Evolutionary conservation across 208 protist species (phyloP), one percentile per base, ranked within the genome.

Genomic region (Angomonas ambiguus): DNA sequence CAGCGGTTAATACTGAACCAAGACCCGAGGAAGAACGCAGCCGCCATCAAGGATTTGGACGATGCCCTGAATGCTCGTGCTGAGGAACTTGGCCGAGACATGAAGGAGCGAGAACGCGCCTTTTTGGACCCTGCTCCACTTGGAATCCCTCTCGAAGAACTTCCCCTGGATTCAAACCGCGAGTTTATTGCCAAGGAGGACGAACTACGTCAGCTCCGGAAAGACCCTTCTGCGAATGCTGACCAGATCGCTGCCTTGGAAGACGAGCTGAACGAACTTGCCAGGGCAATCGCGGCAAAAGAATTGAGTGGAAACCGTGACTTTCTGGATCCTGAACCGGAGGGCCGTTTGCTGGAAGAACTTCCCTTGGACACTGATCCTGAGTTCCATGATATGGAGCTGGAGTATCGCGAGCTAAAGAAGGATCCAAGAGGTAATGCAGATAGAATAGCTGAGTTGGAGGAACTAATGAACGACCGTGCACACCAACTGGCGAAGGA

Each of bases 401-500:
- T 74, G 22, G 70, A 83, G 62, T 82, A 85, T 62, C 80, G 81
- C 69, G 78, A 82, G 13, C 71, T 91, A 27, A 77, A 81, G 56
- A 83, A 82, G 62, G 74, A 79, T 64, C 65, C 72, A 41, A 70
- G 71, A 57, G 60, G 67, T 45, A 92, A 91, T 51, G 69, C 57
- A 30, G 66, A 88, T 68, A 72, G 74, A 41, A 62, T 91, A 38
- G 77, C 77, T 28, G 86, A 88, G 51, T 64, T 91, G 11, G 77
- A 90, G 73, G 84, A 91, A 62, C 64, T 83, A 20, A 87, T 93
- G 82, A 91, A 91, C 68, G 79, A 86, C 61, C 82, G 82, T 51
- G 81, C 84, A 31, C 71, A 87, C 59, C 68, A 87, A 62, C 69
- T 93, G 57, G 87, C 82, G 22, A 60, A 91, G 71, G 77, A 73